Conservation (phyloP, 371 early-diverging fungal genomes). For the Polyrhizophydium stewartii region DNA sequence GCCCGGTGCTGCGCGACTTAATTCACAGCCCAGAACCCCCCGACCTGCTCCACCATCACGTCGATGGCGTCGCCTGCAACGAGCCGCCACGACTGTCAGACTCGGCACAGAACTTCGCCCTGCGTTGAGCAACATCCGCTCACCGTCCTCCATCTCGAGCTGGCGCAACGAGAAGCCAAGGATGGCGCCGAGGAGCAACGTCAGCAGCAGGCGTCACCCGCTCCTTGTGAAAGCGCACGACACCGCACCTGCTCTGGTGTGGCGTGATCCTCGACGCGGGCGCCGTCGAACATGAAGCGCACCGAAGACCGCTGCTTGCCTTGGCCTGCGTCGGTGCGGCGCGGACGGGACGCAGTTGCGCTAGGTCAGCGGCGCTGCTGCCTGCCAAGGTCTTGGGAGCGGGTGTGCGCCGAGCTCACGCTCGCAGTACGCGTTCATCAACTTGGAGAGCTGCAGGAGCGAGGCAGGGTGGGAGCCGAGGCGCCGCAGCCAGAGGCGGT, state of each 20-base stretch:
- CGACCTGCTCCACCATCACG: constrained; percentile 1
- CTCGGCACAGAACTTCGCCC: neutral
- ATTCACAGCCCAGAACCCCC: too few relatives aligned
- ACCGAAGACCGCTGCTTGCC: neutral
- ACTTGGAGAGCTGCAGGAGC: neutral
- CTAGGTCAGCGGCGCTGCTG: too few relatives aligned
- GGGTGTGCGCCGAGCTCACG: neutral
- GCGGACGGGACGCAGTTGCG: neutral
- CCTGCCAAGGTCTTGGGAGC: neutral
- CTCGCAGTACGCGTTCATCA: neutral
- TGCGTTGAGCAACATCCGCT: neutral
- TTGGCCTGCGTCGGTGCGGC: neutral
- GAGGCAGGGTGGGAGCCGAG: neutral
- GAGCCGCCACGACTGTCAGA: neutral
- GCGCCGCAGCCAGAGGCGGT: neutral
- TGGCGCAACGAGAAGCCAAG: neutral
- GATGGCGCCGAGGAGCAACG: too few relatives aligned
- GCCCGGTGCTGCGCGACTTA: too few relatives aligned
- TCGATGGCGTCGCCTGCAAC: constrained; percentile 2
- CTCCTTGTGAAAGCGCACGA: neutral
- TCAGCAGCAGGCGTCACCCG: neutral
- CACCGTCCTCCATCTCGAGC: constrained; percentile 7
- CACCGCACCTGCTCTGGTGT: neutral
- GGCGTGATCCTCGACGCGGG: neutral
- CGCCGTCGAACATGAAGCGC: constrained; percentile 5